Evolutionary conservation across 495 filamentous ascomycete genomes (phyloP), one percentile per base, ranked within the genome.

Genomic region (Neurospora sp.): DNA sequence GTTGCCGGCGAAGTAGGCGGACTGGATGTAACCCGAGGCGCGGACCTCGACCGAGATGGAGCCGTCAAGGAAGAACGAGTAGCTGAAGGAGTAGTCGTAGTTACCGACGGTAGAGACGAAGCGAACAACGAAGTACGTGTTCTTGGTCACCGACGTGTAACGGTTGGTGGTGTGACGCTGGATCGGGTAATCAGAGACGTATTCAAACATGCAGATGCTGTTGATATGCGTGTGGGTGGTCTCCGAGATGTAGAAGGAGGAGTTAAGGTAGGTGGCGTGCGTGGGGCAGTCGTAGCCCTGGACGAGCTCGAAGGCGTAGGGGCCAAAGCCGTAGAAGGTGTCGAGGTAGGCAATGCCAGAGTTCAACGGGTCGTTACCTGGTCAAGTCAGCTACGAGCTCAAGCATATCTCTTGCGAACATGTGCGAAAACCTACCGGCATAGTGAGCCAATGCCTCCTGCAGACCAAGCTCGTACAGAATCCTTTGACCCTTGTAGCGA

Each of bases 401-500:
- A 35, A 6, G 5, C 5, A 7, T 7, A 35, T 35, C 35, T 35
- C 35, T 35, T 6, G 35, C 35, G 35, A 35, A 35, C 35, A 35
- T 35, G 35, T 35, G 35, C 35, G 35, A 35, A 35, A 35, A 35
- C 35, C 35, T 35, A 35, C 75, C 84, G 9, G 85, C 86, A 74
- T 88, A 89, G 75, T 88, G 86, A 3, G 87, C 82, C 66, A 88
- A 75, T 4, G 86, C 87, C 76, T 89, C 86, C 77, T 88, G 85
- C 0, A 88, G 76, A 10, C 84, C 83, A 41, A 89, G 80, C 76
- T 88, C 86, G 77, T 89, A 88, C 48, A 89, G 80, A 39, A 88
- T 81, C 14, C 85, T 78, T 69, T 87, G 80, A 20, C 85, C 86
- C 73, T 88, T 83, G 78, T 85, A 88, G 22, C 79, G 78, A 41